Evolutionary conservation across 139 green algal genomes (phyloP).

Genomic region (Diplosphaera chodatii): DNA sequence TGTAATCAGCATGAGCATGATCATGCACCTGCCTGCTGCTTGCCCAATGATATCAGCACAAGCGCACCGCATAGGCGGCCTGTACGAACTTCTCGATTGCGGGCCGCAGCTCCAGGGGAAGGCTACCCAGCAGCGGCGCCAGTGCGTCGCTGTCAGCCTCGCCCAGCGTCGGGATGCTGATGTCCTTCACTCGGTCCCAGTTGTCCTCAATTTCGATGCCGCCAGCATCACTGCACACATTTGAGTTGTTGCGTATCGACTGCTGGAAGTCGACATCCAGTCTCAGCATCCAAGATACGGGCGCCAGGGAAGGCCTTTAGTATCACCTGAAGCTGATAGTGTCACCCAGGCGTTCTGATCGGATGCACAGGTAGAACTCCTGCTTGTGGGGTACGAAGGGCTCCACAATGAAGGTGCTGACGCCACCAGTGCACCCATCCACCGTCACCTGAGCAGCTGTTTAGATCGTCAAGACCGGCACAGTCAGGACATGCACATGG

Average conservation of each 20-base stretch:
- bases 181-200: constrained; percentile 77
- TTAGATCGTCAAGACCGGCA: not conserved
- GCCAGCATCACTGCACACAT: constrained; percentile 67
- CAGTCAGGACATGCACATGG: too few species aligned
- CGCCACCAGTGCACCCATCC: constrained; percentile 56
- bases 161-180: constrained; percentile 40
- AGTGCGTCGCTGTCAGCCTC: constrained; percentile 22
- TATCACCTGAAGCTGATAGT: not conserved
- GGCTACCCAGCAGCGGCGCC: constrained; percentile 59
- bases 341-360: constrained; percentile 14
- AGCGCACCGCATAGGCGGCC: constrained; percentile 16
- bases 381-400: constrained; percentile 84
- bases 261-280: too few species aligned
- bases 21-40: too few species aligned
- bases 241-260: too few species aligned
- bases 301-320: too few species aligned
- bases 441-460: constrained; percentile 62
- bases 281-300: too few species aligned
- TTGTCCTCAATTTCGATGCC: constrained; percentile 92
- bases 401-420: constrained; percentile 90
- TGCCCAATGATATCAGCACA: not conserved
- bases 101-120: constrained; percentile 64
- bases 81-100: constrained; percentile 67
- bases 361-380: constrained; percentile 81
- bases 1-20: too few species aligned